Conservation (phyloP, 805 yeast species). For the Kodamaea neixiangensis region DNA sequence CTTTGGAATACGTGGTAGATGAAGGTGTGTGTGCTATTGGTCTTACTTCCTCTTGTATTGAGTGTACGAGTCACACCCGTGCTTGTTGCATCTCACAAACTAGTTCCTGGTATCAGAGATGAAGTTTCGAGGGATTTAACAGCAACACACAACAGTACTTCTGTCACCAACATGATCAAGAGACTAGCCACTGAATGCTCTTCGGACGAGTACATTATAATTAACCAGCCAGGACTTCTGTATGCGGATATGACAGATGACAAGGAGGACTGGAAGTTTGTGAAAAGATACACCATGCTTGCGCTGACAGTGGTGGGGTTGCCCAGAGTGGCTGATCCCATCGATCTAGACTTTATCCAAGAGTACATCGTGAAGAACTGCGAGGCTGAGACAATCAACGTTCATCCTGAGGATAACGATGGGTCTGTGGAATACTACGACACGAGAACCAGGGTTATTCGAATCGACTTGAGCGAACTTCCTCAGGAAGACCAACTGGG, state of each 20-base stretch:
- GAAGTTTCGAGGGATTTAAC: slow-evolving; percentile 23
- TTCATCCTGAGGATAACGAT: slow-evolving; percentile 41
- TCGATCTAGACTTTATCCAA: slow-evolving; percentile 48
- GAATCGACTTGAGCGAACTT: slow-evolving; percentile 56
- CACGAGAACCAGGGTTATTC: slow-evolving; percentile 59
- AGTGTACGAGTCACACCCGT: slow-evolving; percentile 29
- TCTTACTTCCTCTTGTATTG: slow-evolving; percentile 9
- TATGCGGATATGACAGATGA: slow-evolving; percentile 27
- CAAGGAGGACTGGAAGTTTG: slow-evolving; percentile 44
- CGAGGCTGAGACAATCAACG: slow-evolving; percentile 46
- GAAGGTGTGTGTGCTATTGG: not conserved
- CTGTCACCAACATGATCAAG: slow-evolving; percentile 37
- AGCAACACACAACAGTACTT: slow-evolving; percentile 22
- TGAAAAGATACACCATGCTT: slow-evolving; percentile 51
- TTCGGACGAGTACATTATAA: slow-evolving; percentile 38
- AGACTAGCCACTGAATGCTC: slow-evolving; percentile 39
- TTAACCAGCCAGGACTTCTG: slow-evolving; percentile 42
- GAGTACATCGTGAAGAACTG: slow-evolving; percentile 49
- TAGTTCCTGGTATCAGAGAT: slow-evolving; percentile 31
- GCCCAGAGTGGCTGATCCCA: slow-evolving; percentile 47
- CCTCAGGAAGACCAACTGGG: slow-evolving; percentile 19
- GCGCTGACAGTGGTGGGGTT: slow-evolving; percentile 64
- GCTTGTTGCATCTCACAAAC: slow-evolving; percentile 41
- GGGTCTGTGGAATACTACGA: slow-evolving; percentile 62
- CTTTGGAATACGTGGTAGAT: not conserved